Percentiles rank a stretch among this genome's conserved stretches.
Evolutionary conservation across 805 yeast genomes (phyloP).

Genomic region (Saccharomycopsis guyanensis): DNA sequence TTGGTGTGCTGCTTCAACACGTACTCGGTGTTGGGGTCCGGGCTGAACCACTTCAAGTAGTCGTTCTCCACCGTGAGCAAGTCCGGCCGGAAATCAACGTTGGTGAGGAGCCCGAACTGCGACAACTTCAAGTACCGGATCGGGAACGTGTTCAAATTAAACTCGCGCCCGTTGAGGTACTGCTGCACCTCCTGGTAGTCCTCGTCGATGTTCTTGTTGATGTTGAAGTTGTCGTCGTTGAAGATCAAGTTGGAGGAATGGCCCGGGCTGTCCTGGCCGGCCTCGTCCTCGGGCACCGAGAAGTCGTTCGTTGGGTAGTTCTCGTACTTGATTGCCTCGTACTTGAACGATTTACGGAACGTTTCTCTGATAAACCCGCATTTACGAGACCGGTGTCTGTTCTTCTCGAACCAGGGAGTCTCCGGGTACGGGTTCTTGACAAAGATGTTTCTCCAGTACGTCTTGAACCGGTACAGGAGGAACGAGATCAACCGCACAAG

Average conservation of each 20-base stretch:
- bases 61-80: not conserved
- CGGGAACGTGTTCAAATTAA: slow-evolving; percentile 13
- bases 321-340: slow-evolving; percentile 1
- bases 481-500: slow-evolving; percentile 7
- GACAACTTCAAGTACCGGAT: slow-evolving; percentile 5
- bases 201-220: slow-evolving; percentile 5
- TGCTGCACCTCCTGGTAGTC: slow-evolving; percentile 4
- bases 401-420: slow-evolving; percentile 4
- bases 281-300: not conserved
- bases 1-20: not conserved
- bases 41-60: not conserved
- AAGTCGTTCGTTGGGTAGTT: slow-evolving; percentile 11
- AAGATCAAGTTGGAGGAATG: slow-evolving; percentile 8
- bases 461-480: slow-evolving; percentile 5
- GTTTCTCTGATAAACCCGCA: slow-evolving; percentile 8
- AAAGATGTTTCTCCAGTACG: not conserved
- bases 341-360: not conserved
- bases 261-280: not conserved
- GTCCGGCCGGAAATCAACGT: slow-evolving; percentile 16
- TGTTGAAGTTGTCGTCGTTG: slow-evolving; percentile 1
- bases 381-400: slow-evolving; percentile 5
- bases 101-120: slow-evolving; percentile 9
- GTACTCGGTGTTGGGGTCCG: not conserved
- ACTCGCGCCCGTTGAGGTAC: not conserved
- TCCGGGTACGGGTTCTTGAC: slow-evolving; percentile 7